These are phyloP conservation scores for Cyberlindnera mrakii DNA, from an alignment of 805 yeast species.

Conservation along the genomic window DNA sequence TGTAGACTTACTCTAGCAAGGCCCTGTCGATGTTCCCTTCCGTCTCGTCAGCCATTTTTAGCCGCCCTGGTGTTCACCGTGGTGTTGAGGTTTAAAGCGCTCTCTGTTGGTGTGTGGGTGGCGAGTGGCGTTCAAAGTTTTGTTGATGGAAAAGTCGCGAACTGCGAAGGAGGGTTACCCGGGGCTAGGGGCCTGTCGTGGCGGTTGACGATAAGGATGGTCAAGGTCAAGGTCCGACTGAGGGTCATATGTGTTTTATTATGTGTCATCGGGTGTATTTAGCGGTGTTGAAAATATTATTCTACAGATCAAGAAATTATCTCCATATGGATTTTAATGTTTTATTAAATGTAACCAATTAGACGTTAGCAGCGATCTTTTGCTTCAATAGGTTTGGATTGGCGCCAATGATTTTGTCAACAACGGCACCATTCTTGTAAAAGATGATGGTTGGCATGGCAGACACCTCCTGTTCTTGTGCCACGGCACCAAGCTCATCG, in stretches of 20 bases:
- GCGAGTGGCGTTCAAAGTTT: not conserved
- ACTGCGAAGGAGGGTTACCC: not conserved
- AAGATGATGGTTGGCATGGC: constrained; percentile 68
- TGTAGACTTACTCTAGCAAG: constrained; percentile 4
- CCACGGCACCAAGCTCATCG: constrained; percentile 73
- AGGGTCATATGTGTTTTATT: too few relatives aligned
- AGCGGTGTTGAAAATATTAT: too few relatives aligned
- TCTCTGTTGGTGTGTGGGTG: constrained; percentile 1
- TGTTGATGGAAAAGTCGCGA: not conserved
- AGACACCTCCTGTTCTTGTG: constrained; percentile 54
- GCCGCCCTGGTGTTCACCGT: not conserved
- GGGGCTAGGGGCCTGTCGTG: not conserved
- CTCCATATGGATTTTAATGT: too few relatives aligned
- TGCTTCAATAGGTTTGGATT: constrained; percentile 79
- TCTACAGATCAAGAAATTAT: not conserved
- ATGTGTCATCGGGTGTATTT: too few relatives aligned
- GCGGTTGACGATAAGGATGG: too few relatives aligned
- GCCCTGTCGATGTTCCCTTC: constrained; percentile 10
- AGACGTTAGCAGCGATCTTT: constrained; percentile 49
- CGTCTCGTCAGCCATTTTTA: not conserved
- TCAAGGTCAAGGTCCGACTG: too few relatives aligned
- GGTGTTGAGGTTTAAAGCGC: constrained; percentile 1
- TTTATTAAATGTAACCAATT: constrained; percentile 11
- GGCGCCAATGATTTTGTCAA: constrained; percentile 83
- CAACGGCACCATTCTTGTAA: constrained; percentile 77